These are phyloP conservation scores for Sclerotinia sclerotiorum DNA, from an alignment of 2,329 filamentous ascomycete genomes.

Conservation along the genomic window DNA sequence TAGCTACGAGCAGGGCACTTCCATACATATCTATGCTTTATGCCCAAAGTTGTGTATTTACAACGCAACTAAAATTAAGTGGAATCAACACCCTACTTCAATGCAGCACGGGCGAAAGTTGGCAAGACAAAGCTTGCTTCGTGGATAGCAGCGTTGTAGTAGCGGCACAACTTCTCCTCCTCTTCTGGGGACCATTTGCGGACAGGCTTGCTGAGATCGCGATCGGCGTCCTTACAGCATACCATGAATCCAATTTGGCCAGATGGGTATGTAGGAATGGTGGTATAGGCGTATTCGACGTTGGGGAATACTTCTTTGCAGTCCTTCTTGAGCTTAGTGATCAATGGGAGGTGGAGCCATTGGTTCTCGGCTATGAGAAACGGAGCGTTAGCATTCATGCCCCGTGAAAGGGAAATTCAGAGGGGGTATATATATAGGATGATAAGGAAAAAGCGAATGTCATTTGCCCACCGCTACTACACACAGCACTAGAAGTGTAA, in stretches of 20 bases:
- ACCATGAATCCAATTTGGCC: constrained; percentile 99
- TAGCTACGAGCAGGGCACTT: not conserved
- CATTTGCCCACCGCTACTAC: constrained; percentile 23
- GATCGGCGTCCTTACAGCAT: constrained; percentile 88
- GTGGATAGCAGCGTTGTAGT: constrained; percentile 98
- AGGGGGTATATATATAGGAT: not conserved
- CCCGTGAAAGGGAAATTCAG: constrained; percentile 24
- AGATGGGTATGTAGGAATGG: constrained; percentile 97
- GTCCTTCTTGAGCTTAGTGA: constrained; percentile 92
- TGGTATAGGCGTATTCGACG: constrained; percentile 98
- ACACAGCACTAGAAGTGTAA: constrained; percentile 55
- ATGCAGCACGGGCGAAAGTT: constrained; percentile 82
- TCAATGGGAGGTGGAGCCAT: constrained; percentile 95
- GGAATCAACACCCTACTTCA: constrained; percentile 48
- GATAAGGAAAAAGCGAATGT: constrained; percentile 19
- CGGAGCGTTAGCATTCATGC: constrained; percentile 23
- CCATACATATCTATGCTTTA: not conserved
- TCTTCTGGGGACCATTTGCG: constrained; percentile 81
- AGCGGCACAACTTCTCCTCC: constrained; percentile 88
- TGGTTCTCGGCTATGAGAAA: constrained; percentile 82
- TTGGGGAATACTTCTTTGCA: constrained; percentile 97
- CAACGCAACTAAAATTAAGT: not conserved
- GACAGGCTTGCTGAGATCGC: constrained; percentile 81
- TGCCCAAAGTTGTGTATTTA: not conserved
- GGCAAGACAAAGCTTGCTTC: constrained; percentile 91